Evolutionary conservation across 2,329 filamentous ascomycete genomes (phyloP).

Genomic region (Epichloe festucae): DNA sequence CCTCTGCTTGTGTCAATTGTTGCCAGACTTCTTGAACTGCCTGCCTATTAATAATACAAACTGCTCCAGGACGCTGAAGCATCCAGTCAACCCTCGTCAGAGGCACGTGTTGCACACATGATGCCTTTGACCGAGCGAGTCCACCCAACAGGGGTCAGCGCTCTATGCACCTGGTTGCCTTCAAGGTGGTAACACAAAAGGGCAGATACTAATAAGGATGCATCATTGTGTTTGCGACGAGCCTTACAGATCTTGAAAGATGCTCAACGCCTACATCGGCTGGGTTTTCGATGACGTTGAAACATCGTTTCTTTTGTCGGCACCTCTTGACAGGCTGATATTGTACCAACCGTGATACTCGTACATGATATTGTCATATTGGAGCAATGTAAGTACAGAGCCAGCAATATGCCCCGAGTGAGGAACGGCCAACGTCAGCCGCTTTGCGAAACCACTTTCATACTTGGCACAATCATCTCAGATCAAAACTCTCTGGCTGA

Average conservation of each 20-base stretch:
- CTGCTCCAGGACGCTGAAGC: neutral
- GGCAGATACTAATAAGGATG: neutral
- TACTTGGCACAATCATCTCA: too few relatives aligned
- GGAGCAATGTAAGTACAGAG: neutral
- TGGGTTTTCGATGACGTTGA: neutral
- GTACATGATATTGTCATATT: neutral
- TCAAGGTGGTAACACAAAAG: constrained; percentile 2
- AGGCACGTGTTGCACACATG: constrained; percentile 1
- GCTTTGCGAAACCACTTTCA: too few relatives aligned
- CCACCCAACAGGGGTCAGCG: neutral
- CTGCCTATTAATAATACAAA: neutral
- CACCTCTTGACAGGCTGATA: neutral
- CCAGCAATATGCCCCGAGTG: neutral
- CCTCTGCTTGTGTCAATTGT: neutral
- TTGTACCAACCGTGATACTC: neutral
- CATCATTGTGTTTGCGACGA: neutral
- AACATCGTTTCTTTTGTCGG: neutral
- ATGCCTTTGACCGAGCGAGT: neutral
- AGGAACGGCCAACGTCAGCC: too few relatives aligned
- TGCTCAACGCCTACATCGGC: neutral
- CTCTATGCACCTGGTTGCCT: constrained; percentile 4
- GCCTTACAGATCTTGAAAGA: neutral
- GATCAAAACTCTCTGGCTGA: neutral
- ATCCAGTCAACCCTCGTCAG: neutral
- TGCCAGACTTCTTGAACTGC: neutral